phyloP scores from a whole-genome alignment of 2,329 filamentous ascomycete species.

The Biscogniauxia sp. region DNA sequence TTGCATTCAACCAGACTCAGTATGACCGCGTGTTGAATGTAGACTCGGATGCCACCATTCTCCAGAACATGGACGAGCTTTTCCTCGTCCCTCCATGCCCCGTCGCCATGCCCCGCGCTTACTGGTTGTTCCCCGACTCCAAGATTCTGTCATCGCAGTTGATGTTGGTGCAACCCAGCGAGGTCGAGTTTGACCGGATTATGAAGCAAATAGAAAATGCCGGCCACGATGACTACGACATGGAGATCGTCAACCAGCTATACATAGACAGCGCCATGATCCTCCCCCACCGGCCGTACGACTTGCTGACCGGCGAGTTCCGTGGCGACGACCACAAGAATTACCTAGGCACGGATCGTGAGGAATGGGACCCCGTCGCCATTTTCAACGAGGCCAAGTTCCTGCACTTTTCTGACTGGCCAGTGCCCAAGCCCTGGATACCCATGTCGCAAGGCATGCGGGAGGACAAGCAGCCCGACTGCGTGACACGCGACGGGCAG shows the following conservation, averaged over 20 bases:
- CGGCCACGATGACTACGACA: constrained; percentile 51
- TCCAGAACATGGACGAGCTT: constrained; percentile 66
- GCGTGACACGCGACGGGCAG: constrained; percentile 25
- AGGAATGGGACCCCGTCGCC: constrained; percentile 56
- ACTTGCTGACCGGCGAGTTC: constrained; percentile 62
- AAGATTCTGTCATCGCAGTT: constrained; percentile 58
- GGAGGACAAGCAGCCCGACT: constrained; percentile 32
- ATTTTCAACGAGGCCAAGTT: constrained; percentile 60
- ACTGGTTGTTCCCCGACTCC: constrained; percentile 60
- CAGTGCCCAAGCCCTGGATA: constrained; percentile 59
- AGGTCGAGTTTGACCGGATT: constrained; percentile 44
- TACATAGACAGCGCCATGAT: constrained; percentile 58
- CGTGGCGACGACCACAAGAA: constrained; percentile 47
- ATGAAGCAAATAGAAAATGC: constrained; percentile 34
- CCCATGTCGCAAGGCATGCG: constrained; percentile 25
- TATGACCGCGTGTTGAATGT: constrained; percentile 52
- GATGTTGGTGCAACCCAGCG: constrained; percentile 59
- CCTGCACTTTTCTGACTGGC: constrained; percentile 71
- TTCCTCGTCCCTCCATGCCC: constrained; percentile 62
- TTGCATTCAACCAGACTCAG: constrained; percentile 65
- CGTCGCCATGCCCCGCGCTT: constrained; percentile 68
- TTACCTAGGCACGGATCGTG: constrained; percentile 38
- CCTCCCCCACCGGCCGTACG: constrained; percentile 62
- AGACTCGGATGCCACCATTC: constrained; percentile 62
- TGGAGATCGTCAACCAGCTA: constrained; percentile 65